A percentile compares a stretch with the other conserved stretches of the same genome.
These are phyloP conservation scores for Sutorius eximius DNA, from an alignment of 1,284 basidiomycete species.

Conservation along the genomic window DNA sequence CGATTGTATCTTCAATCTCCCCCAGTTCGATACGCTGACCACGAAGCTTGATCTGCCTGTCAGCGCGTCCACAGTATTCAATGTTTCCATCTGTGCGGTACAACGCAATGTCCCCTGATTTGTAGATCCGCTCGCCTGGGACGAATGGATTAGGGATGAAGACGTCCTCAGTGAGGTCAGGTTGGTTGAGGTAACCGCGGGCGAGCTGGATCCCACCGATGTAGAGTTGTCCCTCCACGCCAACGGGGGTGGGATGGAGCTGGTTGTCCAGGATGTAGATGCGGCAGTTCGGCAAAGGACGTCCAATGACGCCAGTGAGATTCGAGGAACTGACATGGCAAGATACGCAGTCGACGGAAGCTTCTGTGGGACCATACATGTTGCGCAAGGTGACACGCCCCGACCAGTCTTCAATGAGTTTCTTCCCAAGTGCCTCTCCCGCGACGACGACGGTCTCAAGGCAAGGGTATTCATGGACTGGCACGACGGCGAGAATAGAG, in stretches of 20 bases:
- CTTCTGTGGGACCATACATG: constrained; percentile 39
- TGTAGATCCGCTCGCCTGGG: constrained; percentile 29
- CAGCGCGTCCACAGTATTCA: constrained; percentile 33
- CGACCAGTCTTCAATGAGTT: constrained; percentile 32
- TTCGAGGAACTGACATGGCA: constrained; percentile 25
- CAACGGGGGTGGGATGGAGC: constrained; percentile 29
- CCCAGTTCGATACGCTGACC: constrained; percentile 34
- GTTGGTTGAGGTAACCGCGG: constrained; percentile 34
- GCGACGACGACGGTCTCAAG: constrained; percentile 30
- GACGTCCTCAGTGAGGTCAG: constrained; percentile 24
- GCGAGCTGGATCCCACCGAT: constrained; percentile 35
- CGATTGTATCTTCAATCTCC: constrained; percentile 33
- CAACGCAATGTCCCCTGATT: constrained; percentile 31
- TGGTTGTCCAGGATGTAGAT: constrained; percentile 36
- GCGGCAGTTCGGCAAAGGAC: constrained; percentile 33
- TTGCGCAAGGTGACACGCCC: constrained; percentile 30
- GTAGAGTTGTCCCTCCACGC: constrained; percentile 34
- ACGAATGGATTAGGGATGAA: constrained; percentile 32
- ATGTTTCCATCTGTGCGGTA: constrained; percentile 30
- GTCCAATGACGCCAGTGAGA: constrained; percentile 31
- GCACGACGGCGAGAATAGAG: constrained; percentile 33
- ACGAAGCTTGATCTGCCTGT: constrained; percentile 35
- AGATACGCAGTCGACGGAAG: constrained; percentile 33
- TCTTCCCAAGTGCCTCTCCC: constrained; percentile 32
- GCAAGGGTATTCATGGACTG: constrained; percentile 26